Conservation (phyloP, 2,329 filamentous ascomycete species). For the Macrophomina phaseolina region DNA sequence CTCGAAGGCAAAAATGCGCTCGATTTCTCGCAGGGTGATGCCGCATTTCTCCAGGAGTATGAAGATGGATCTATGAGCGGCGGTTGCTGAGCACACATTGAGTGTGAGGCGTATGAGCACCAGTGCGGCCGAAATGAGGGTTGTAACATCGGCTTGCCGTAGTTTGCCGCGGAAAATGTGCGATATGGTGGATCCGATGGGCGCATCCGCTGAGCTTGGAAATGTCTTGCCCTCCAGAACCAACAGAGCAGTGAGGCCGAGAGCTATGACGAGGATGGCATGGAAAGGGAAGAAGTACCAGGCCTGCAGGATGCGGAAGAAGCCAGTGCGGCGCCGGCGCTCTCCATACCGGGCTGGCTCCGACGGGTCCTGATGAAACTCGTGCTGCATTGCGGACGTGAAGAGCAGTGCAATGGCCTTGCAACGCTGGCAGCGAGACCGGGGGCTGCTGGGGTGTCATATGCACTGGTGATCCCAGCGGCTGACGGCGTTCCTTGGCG, state of each 20-base stretch:
- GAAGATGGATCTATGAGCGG: conserved; percentile 20
- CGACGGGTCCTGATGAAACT: neutral
- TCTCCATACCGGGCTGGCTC: neutral
- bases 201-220: neutral
- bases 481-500: conserved; percentile 15
- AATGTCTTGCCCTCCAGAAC: conserved; percentile 11
- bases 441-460: conserved; percentile 1
- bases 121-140: conserved; percentile 18
- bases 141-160: conserved; percentile 22
- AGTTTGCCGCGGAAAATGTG: conserved; percentile 17
- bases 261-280: conserved; percentile 3
- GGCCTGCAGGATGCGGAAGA: conserved; percentile 4
- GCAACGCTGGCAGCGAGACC: neutral
- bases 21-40: conserved; percentile 17
- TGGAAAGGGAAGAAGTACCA: conserved; percentile 24
- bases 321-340: neutral
- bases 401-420: neutral
- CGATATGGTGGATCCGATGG: neutral
- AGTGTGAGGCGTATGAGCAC: conserved; percentile 16
- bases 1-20: conserved; percentile 14
- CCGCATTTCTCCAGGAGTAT: conserved; percentile 23
- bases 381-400: neutral
- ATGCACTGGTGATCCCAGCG: conserved; percentile 1
- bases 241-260: neutral
- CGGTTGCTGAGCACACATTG: conserved; percentile 14